Evolutionary conservation across 108 stramenopile genomes (phyloP).

Genomic region (Seminavis robusta): DNA sequence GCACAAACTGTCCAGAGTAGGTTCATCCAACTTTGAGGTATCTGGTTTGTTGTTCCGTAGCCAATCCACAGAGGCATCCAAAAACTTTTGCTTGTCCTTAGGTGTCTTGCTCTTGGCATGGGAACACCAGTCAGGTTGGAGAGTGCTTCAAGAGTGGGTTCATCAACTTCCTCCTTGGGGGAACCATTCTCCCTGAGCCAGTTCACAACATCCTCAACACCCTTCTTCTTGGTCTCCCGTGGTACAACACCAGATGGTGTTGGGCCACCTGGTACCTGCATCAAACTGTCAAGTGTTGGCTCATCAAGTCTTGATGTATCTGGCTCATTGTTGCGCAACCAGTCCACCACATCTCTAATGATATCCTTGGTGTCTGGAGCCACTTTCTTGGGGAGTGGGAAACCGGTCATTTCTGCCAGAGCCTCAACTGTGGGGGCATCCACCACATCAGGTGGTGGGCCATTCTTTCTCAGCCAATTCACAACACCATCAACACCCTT

Average conservation of each 20-base stretch:
- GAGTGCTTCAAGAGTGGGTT: background rate
- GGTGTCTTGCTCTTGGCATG: background rate
- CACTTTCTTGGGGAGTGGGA: background rate
- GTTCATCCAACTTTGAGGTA: background rate
- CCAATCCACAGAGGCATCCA: conserved; percentile 6
- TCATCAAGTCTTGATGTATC: too few species aligned
- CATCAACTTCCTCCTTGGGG: background rate
- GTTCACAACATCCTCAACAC: conserved; percentile 9
- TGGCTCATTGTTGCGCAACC: background rate
- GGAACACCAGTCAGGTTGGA: conserved; percentile 6
- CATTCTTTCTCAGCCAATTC: conserved; percentile 27
- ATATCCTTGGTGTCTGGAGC: background rate
- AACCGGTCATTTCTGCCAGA: background rate
- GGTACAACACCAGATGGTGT: too few species aligned
- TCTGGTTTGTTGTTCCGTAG: conserved; percentile 9
- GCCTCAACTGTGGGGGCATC: conserved; percentile 5
- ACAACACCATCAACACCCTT: conserved; percentile 22
- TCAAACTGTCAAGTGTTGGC: too few species aligned
- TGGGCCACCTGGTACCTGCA: too few species aligned
- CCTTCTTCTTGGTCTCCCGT: too few species aligned
- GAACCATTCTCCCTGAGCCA: conserved; percentile 21
- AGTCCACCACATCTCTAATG: background rate
- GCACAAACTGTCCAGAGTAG: background rate
- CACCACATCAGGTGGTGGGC: background rate
- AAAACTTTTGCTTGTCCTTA: conserved; percentile 7